Base-by-base conservation (phyloP, 441 rosid species). In the Erodium chrysanthum region DNA sequence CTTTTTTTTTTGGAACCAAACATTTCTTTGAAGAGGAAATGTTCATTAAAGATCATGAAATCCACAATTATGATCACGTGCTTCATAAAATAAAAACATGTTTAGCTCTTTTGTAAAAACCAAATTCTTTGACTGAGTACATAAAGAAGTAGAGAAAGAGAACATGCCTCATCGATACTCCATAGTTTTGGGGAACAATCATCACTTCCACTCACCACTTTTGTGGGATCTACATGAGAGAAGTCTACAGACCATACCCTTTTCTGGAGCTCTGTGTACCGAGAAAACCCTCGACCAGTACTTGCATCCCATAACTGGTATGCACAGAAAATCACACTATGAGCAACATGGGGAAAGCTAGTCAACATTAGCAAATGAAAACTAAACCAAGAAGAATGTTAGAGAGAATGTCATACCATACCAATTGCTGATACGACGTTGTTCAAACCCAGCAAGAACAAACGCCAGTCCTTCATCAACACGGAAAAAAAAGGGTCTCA, bases 171-270 rank as follows among this genome's bases (percentile, higher is more conserved):
- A 40, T 84, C 88, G 68, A 92, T 84, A 86, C 74, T 87, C 99
- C 99, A 95, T 69, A 94, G 82, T 82, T 94, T 94, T 77, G 89
- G 92, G 46, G 96, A 77, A 81, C 89, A 89, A 84, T 94, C 99
- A 78, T 95, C 99, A 68, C 99, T 88, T 83, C 97, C 99, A 71
- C 97, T 92, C 65, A 95, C 98, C 50, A 95, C 75, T 74, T 86
- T 90, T 71, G 96, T 95, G 3, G 99, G 98, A 76, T 65, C 77
- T 33, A 82, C 83, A 69, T 70, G 88, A 75, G 98, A 92, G 74
- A 95, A 95, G 85, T 95, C 98, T 81, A 95, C 90, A 76, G 98
- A 88, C 99, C 99, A 95, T 40, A 97, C 92, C 80, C 99, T 86
- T 83, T 86, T 92, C 77, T 86, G 85, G 66, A 92, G 98, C 84